Evolutionary conservation across 2,329 filamentous ascomycete species (phyloP), one percentile per base, ranked within the genome.

Genomic region (Cordyceps militaris): DNA sequence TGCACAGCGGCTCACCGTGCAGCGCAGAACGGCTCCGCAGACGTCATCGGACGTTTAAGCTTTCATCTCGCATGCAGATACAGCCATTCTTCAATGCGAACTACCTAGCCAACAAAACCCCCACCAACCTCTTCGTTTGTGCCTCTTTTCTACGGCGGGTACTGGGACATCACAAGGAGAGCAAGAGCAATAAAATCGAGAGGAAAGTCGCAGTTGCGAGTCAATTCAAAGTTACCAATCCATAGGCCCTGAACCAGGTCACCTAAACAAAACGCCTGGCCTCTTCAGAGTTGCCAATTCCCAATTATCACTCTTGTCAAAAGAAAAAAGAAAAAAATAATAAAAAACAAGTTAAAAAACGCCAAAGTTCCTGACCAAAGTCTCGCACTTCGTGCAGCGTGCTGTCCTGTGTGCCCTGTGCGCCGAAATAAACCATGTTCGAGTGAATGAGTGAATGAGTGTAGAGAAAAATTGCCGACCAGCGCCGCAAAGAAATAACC

Each of bases 381-480:
- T 16, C 19, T 38, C 50, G 7, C 32, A 11, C 14, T 23, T 19
- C 28, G 11, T 16, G 53, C 53, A 34, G 44, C 43, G 44, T 56
- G 24, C 53, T 56, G 53, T 56, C 43, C 53, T 56, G 53, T 56
- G 44, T 56, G 53, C 53, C 53, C 34, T 42, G 23, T 46, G 30
- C 49, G 48, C 56, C 48, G 5, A 36, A 57, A 19, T 42, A 43
- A 10, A 57, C 23, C 7, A 56, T 36, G 34, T 36, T 14, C 7
- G 21, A 46, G 42, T 46, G 21, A 42, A 9, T 28, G 21, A 36
- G 40, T 44, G 14, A 54, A 28, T 16, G 42, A 48, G 32, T 47
- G 43, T 48, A 42, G 26, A 57, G 46, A 44, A 51, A 42, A 30
- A 28, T 36, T 44, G 24, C 28, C 38, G 14, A 9, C 43, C 21